Base-by-base conservation (phyloP, 805 yeast genomes). In the Candida succiphila region DNA sequence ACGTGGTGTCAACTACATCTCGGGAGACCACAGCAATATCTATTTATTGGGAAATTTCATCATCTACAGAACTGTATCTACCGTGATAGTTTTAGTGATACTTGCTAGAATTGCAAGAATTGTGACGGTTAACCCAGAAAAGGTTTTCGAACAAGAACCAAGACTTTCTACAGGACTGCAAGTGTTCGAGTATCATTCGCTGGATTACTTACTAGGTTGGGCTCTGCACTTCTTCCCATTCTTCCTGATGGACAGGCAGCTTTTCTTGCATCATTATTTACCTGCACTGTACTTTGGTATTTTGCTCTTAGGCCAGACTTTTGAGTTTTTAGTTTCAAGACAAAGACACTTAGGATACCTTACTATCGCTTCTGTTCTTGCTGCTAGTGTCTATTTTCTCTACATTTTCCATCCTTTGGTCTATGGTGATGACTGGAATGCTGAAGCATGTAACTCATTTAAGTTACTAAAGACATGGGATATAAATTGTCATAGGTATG, bases 21-120 rank as follows among this genome's bases (percentile, higher is more conserved):
- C 61, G 20, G 60, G 64, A 43, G 54, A 58, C 30, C 55, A 63
- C 33, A 52, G 54, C 20, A 61, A 60, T 30, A 59, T 83, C 23
- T 80, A 78, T 49, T 63, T 71, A 19, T 44, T 79, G 13, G 94
- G 94, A 5, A 85, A 83, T 53, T 56, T 70, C 16, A 63, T 70
- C 10, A 63, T 72, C 10, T 79, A 79, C 58, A 70, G 69, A 54
- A 37, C 66, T 4, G 65, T 70, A 3, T 45, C 63, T 12, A 19
- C n/a, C 10, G 8, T 14, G 18, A 9, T 17, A 12, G 8, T 20
- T 8, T 13, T 12, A 5, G 19, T 29, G 8, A n/a, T 20, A 4
- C 4, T 21, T 7, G 14, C 15, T 8, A 20, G 4, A 8, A 10
- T 21, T 14, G 17, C 9, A 3, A 29, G 15, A 15, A 19, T 21